Percentiles rank a stretch among this genome's conserved stretches.
Conservation (phyloP, 2,329 filamentous ascomycete species). For the Cladophialophora chaetospira region DNA sequence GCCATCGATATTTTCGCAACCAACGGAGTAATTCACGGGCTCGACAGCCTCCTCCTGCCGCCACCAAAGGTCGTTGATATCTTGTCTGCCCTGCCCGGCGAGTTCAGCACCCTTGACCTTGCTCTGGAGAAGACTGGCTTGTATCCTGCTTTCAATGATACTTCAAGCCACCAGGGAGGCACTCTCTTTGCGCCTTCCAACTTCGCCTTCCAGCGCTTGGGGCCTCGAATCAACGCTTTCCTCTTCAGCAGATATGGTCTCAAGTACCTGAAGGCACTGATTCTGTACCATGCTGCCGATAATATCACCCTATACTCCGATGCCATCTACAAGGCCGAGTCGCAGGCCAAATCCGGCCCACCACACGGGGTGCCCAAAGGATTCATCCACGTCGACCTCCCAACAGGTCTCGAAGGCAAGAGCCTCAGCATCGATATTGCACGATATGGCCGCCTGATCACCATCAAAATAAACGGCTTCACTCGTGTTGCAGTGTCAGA, state of each 20-base stretch:
- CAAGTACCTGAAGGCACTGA: constrained; percentile 74
- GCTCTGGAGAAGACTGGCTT: constrained; percentile 76
- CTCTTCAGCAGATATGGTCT: constrained; percentile 75
- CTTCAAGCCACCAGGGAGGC: constrained; percentile 60
- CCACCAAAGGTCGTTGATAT: constrained; percentile 68
- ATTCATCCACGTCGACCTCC: constrained; percentile 63
- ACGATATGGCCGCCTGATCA: constrained; percentile 67
- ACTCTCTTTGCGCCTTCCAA: constrained; percentile 84
- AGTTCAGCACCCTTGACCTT: constrained; percentile 78
- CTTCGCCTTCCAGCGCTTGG: constrained; percentile 74
- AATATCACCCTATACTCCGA: constrained; percentile 82
- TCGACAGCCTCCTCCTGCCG: constrained; percentile 75
- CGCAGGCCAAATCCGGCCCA: constrained; percentile 23
- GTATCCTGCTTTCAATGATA: constrained; percentile 59
- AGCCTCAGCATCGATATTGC: constrained; percentile 71
- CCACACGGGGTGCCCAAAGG: constrained; percentile 43
- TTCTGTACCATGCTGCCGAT: constrained; percentile 76
- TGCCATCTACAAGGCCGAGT: constrained; percentile 65
- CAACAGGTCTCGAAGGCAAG: constrained; percentile 69
- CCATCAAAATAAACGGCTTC: constrained; percentile 75
- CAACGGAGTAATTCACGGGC: constrained; percentile 69
- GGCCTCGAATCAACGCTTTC: constrained; percentile 74
- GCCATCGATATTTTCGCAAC: constrained; percentile 67
- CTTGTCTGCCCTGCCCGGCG: constrained; percentile 64
- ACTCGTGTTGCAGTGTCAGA: constrained; percentile 67